Percentiles rank a stretch among this genome's conserved stretches.
These are phyloP conservation scores for Carex parvula DNA, from an alignment of 176 grass and related monocot species.

Conservation along the genomic window DNA sequence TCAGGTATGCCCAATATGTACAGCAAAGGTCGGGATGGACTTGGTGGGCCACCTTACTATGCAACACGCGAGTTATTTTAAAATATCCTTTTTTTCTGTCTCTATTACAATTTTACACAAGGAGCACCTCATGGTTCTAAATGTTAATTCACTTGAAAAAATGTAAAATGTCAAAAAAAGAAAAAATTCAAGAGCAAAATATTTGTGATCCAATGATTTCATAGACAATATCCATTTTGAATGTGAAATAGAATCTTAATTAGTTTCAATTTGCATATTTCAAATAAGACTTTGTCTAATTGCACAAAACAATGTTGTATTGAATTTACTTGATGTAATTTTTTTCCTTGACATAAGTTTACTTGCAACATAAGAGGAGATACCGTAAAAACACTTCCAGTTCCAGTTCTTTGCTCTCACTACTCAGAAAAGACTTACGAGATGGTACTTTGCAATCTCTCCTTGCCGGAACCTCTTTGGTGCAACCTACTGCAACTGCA, in stretches of 20 bases:
- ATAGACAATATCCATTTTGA: constrained; percentile 9
- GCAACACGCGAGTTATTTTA: constrained; percentile 78
- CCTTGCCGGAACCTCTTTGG: constrained; percentile 68
- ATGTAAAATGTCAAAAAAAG: neutral
- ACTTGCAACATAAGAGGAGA: constrained; percentile 80
- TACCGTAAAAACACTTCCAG: constrained; percentile 54
- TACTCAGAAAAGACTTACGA: constrained; percentile 76
- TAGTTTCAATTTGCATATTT: constrained; percentile 4
- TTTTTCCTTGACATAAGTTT: constrained; percentile 65
- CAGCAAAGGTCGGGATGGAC: constrained; percentile 59
- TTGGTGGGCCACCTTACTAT: constrained; percentile 73
- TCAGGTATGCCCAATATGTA: constrained; percentile 83
- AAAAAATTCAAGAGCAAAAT: neutral
- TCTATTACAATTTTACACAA: neutral
- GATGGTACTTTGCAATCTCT: constrained; percentile 82
- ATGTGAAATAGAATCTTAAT: neutral
- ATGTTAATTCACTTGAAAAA: too few species aligned
- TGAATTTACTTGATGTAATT: constrained; percentile 10
- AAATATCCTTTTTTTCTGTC: constrained; percentile 79
- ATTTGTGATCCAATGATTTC: neutral
- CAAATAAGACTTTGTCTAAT: neutral
- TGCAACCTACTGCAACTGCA: constrained; percentile 41
- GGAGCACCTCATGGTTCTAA: neutral
- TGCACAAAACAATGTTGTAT: neutral
- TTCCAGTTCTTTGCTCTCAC: constrained; percentile 66